Percentiles rank a stretch among this genome's conserved stretches.
These are phyloP conservation scores for Chlorella sp. DNA, from an alignment of 139 green algal species.

Conservation along the genomic window DNA sequence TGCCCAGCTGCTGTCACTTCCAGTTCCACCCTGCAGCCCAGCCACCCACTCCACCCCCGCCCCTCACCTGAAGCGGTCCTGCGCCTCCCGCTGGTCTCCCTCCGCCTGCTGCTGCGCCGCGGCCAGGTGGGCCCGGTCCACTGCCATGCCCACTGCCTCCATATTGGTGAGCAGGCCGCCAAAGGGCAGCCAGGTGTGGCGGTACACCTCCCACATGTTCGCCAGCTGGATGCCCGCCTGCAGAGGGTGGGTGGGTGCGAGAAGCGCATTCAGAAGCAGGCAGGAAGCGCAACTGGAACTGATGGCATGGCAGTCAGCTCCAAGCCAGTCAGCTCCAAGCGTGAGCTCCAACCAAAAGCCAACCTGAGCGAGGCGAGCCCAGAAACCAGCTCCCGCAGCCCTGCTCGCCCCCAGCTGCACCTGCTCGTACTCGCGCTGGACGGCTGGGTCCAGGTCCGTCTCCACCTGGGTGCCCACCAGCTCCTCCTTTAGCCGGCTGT, in stretches of 20 bases:
- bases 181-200: conserved; percentile 83
- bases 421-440: conserved; percentile 24
- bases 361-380: no score
- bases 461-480: conserved; percentile 43
- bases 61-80: conserved; percentile 67
- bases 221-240: conserved; percentile 22
- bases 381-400: no score
- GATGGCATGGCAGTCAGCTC: no score
- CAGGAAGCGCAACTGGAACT: no score
- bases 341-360: no score
- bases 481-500: conserved; percentile 49
- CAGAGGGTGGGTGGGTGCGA: no score
- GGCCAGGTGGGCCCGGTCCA: conserved; percentile 64
- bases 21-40: not conserved
- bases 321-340: no score
- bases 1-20: not conserved
- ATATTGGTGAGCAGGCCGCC: conserved; percentile 95
- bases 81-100: conserved; percentile 64
- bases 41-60: not conserved
- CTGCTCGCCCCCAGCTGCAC: no score
- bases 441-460: conserved; percentile 19
- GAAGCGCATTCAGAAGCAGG: no score
- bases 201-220: conserved; percentile 89
- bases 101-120: conserved; percentile 61
- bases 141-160: conserved; percentile 82